Conservation (phyloP, 2,329 filamentous ascomycete species). For the Neofusicoccum ribis region DNA sequence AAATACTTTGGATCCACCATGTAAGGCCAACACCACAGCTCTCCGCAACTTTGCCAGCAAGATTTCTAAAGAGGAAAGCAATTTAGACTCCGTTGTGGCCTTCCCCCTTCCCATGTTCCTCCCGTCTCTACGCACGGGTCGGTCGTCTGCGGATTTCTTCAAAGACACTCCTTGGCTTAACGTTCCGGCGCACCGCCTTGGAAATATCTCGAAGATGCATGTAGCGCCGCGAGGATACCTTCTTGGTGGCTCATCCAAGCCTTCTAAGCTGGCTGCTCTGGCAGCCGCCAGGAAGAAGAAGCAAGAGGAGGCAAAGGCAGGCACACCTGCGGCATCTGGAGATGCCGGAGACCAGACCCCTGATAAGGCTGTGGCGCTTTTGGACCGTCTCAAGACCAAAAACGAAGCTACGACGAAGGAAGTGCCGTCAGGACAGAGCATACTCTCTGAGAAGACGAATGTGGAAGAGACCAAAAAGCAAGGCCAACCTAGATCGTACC, state of each 20-base stretch:
- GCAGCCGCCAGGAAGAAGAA: constrained; percentile 86
- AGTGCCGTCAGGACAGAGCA: background rate
- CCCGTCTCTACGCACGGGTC: constrained; percentile 24
- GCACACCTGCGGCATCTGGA: constrained; percentile 18
- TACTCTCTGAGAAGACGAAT: constrained; percentile 30
- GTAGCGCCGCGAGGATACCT: constrained; percentile 64
- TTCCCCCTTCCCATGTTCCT: constrained; percentile 18
- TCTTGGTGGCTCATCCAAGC: constrained; percentile 74
- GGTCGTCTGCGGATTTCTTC: constrained; percentile 65
- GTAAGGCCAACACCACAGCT: constrained; percentile 14
- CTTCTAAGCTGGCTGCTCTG: constrained; percentile 88
- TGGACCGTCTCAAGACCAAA: constrained; percentile 45
- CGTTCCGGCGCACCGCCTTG: constrained; percentile 65
- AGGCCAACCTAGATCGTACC: background rate
- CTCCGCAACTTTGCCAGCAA: background rate
- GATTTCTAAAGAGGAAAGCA: background rate
- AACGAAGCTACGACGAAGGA: constrained; percentile 20
- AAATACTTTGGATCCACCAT: constrained; percentile 9
- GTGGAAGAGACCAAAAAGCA: background rate
- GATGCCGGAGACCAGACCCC: constrained; percentile 24
- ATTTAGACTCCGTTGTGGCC: constrained; percentile 10
- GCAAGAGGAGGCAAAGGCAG: constrained; percentile 60
- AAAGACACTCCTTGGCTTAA: constrained; percentile 82
- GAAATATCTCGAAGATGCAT: constrained; percentile 63
- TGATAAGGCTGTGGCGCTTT: constrained; percentile 42